phyloP scores from a whole-genome alignment of 306 rosid genomes.

The Medicago lupulina region DNA sequence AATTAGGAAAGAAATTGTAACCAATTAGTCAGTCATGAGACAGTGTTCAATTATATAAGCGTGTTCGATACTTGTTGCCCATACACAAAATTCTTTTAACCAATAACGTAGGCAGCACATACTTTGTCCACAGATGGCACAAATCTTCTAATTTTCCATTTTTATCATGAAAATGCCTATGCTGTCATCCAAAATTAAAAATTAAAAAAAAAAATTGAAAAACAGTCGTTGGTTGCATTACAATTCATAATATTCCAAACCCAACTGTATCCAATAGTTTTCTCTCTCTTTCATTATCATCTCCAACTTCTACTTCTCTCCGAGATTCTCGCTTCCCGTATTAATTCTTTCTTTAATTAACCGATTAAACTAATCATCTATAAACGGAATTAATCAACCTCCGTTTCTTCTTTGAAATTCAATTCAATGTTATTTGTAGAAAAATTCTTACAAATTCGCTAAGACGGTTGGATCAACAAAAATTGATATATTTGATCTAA shows the following conservation, averaged over 20 bases:
- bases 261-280: conserved; percentile 64
- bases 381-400: not conserved
- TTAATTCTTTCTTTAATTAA: not conserved
- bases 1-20: not conserved
- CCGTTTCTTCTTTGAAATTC: not conserved
- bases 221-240: conserved; percentile 42
- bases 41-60: not conserved
- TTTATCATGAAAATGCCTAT: not conserved
- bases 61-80: not conserved
- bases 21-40: not conserved
- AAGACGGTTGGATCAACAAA: too few species aligned
- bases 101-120: not conserved
- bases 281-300: conserved; percentile 15
- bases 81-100: not conserved
- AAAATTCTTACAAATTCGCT: too few species aligned
- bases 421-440: not conserved
- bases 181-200: not conserved
- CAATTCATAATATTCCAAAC: conserved; percentile 62
- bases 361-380: not conserved
- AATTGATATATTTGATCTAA: too few species aligned
- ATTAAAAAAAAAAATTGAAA: not conserved
- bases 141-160: not conserved
- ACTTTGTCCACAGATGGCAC: not conserved
- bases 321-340: conserved; percentile 48
- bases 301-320: conserved; percentile 32